Conservation (phyloP, 202 grass and related monocot genomes). For the Carex arenaria region DNA sequence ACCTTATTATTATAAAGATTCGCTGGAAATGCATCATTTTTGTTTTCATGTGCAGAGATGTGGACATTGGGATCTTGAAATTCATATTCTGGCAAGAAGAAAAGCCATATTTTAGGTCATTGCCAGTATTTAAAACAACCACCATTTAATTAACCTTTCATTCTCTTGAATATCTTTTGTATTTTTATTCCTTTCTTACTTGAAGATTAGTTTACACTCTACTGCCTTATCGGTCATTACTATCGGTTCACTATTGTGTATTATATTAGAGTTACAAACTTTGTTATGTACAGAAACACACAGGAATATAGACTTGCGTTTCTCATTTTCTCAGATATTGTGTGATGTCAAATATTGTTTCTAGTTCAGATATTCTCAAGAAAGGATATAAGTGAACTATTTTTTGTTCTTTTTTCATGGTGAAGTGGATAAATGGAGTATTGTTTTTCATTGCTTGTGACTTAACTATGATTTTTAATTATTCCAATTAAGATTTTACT, state of each 20-base stretch:
- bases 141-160: not conserved
- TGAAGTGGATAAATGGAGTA: not conserved
- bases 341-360: not conserved
- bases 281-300: slow-evolving; percentile 13
- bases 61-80: not conserved
- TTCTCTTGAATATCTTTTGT: not conserved
- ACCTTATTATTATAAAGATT: no score
- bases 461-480: not conserved
- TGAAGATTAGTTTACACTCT: not conserved
- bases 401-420: not conserved
- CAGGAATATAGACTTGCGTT: not conserved
- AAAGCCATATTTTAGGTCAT: not conserved
- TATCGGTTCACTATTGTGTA: not conserved
- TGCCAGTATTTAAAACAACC: not conserved
- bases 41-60: not conserved
- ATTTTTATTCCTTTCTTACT: not conserved
- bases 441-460: no score
- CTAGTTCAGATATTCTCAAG: not conserved
- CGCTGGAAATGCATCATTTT: not conserved
- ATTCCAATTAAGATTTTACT: not conserved
- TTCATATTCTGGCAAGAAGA: not conserved
- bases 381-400: not conserved
- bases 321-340: not conserved
- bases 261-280: not conserved
- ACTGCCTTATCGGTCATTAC: not conserved